Evolutionary conservation across 2,329 filamentous ascomycete genomes (phyloP).

Genomic region (Tolypocladium endophyticum): DNA sequence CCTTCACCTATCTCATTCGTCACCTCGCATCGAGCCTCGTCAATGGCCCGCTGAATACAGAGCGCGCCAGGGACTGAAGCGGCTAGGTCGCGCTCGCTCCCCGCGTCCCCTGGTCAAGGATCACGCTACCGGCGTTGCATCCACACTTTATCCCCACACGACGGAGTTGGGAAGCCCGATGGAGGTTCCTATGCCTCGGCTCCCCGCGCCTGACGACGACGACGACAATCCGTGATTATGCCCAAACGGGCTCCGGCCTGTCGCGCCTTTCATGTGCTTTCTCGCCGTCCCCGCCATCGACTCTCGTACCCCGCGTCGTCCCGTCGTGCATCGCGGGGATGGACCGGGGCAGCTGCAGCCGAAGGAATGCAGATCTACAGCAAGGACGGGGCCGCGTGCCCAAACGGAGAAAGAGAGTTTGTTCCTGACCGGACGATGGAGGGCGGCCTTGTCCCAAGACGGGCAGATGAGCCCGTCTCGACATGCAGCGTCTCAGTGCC

Average conservation of each 20-base stretch:
- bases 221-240: neutral
- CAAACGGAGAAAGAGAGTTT: neutral
- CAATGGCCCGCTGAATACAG: too few relatives aligned
- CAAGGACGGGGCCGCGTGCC: neutral
- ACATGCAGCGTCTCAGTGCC: neutral
- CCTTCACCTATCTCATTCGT: neutral
- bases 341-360: neutral
- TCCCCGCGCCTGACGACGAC: neutral
- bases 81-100: neutral
- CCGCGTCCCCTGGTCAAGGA: neutral
- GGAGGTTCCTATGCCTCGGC: neutral
- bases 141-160: neutral
- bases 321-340: neutral
- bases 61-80: neutral
- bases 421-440: neutral
- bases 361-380: neutral
- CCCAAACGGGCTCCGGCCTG: neutral
- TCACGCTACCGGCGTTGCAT: neutral
- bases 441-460: too few relatives aligned
- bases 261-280: neutral
- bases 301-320: neutral
- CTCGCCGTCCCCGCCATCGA: neutral
- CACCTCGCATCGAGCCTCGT: neutral
- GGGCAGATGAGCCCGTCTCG: neutral
- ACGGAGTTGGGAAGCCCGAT: neutral